Conservation (phyloP, 345 rosid species). For the Cardamine chenopodiifolia region DNA sequence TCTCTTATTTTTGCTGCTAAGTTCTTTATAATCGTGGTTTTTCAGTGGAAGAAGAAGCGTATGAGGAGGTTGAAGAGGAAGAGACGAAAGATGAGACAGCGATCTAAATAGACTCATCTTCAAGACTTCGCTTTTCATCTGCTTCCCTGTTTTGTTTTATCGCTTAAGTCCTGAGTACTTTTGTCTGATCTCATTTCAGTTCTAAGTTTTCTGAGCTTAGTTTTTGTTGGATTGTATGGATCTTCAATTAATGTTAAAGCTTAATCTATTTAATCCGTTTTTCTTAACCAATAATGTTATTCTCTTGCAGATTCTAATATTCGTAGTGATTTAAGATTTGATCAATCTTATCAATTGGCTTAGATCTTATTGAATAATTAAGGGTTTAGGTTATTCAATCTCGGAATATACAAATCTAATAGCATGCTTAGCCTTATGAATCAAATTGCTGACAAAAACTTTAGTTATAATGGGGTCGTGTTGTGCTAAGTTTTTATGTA, state of each 20-base stretch:
- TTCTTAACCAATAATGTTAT: background rate
- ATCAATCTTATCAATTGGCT: background rate
- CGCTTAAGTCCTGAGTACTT: constrained; percentile 26
- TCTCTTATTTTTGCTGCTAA: background rate
- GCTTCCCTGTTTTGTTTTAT: constrained; percentile 15
- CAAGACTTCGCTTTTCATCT: constrained; percentile 16
- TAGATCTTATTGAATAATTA: background rate
- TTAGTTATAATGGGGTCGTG: background rate
- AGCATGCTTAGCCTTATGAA: background rate
- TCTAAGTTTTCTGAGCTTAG: constrained; percentile 10
- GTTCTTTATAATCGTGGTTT: constrained; percentile 7
- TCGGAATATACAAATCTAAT: background rate
- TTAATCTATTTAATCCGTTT: background rate
- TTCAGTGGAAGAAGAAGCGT: constrained; percentile 99
- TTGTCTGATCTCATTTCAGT: constrained; percentile 17
- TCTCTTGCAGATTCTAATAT: background rate
- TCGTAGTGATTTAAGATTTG: background rate
- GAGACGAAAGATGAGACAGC: constrained; percentile 99
- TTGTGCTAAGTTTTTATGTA: background rate
- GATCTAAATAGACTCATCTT: constrained; percentile 72
- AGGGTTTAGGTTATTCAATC: background rate
- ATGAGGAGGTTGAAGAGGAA: constrained; percentile 99
- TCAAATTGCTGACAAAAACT: background rate
- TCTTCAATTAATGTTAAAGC: constrained; percentile 21
- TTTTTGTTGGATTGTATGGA: constrained; percentile 33